phyloP scores from a whole-genome alignment of 768 basidiomycete species.

The Lactarius tabidus region DNA sequence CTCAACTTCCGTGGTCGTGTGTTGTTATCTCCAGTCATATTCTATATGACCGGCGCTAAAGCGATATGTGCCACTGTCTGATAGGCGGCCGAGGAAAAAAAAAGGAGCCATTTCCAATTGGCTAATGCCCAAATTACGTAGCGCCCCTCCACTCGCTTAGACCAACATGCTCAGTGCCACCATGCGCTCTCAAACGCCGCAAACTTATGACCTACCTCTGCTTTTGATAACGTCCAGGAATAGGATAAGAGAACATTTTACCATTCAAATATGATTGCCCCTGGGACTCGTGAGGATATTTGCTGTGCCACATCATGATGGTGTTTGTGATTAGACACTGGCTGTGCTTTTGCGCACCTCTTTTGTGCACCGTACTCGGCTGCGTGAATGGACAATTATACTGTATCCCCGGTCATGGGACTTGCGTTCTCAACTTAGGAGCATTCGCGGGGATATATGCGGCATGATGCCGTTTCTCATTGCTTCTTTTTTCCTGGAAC shows the following conservation, averaged over 20 bases:
- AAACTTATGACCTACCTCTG: not conserved
- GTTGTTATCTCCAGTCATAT: not conserved
- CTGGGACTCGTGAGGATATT: not conserved
- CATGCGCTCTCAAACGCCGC: slow-evolving; percentile 22
- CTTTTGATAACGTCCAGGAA: not conserved
- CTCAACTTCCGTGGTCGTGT: not conserved
- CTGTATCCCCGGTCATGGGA: no score
- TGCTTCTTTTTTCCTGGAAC: not conserved
- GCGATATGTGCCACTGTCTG: slow-evolving; percentile 1
- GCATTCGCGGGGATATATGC: not conserved
- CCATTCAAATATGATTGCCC: not conserved
- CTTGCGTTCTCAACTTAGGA: not conserved
- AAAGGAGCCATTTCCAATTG: slow-evolving; percentile 2
- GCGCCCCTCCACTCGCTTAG: slow-evolving; percentile 14
- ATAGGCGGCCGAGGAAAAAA: slow-evolving; percentile 6
- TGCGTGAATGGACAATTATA: not conserved
- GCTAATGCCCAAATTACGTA: not conserved
- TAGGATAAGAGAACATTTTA: not conserved
- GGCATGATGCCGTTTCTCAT: not conserved
- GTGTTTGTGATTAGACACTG: not conserved
- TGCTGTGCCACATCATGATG: not conserved
- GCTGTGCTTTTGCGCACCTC: not conserved
- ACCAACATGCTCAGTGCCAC: not conserved
- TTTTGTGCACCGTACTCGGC: not conserved
- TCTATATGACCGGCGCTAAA: slow-evolving; percentile 2